Evolutionary conservation across 2,329 filamentous ascomycete genomes (phyloP).

Genomic region (Mollisia scopiformis): DNA sequence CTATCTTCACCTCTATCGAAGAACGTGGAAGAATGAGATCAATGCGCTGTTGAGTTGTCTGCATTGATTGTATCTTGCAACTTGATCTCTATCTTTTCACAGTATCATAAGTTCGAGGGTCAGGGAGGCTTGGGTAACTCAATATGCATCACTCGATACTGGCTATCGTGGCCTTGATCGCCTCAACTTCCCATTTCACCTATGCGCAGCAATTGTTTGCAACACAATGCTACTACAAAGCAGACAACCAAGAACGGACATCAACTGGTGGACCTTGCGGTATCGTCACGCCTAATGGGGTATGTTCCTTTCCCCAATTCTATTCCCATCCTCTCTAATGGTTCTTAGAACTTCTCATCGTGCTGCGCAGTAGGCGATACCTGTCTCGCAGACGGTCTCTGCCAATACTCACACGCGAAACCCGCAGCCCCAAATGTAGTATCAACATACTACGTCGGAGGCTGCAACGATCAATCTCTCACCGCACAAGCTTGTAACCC

Average conservation of each 20-base stretch:
- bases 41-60: not conserved
- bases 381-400: not conserved
- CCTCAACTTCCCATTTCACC: not conserved
- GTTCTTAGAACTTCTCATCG: not conserved
- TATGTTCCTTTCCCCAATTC: not conserved
- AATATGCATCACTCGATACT: not conserved
- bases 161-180: not conserved
- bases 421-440: not conserved
- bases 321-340: not conserved
- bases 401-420: conserved; percentile 2
- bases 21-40: not conserved
- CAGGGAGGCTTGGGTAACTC: not conserved
- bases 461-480: not conserved
- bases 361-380: conserved; percentile 2
- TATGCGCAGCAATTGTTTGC: not conserved
- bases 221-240: not conserved
- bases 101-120: not conserved
- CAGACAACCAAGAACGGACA: not conserved
- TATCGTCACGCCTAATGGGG: not conserved
- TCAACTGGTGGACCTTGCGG: not conserved
- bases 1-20: not conserved
- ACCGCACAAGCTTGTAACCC: not conserved
- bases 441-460: not conserved
- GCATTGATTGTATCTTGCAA: not conserved
- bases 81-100: not conserved